These are phyloP conservation scores for Coelastrella sp. DNA, from an alignment of 139 green algal genomes.

Conservation along the genomic window DNA sequence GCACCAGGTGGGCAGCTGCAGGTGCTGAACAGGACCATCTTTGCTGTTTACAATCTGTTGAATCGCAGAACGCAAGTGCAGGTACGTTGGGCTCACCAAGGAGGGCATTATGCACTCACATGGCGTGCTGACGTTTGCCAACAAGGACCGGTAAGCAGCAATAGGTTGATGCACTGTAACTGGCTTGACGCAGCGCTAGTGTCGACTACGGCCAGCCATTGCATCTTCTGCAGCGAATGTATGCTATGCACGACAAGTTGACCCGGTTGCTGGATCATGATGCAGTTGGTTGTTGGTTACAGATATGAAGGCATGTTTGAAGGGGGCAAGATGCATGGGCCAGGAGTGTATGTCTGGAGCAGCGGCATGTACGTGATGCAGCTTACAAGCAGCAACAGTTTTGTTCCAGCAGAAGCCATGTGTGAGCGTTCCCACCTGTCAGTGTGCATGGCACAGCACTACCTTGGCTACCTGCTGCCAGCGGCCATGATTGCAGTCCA, in stretches of 20 bases:
- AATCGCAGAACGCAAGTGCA: slow-evolving; percentile 24
- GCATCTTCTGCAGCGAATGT: neutral
- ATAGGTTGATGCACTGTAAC: neutral
- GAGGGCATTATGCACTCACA: slow-evolving; percentile 58
- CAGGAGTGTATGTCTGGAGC: slow-evolving; percentile 73
- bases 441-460: neutral
- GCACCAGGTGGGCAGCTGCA: slow-evolving; percentile 19
- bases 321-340: slow-evolving; percentile 68
- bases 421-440: neutral
- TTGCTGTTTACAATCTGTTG: too few species aligned
- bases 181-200: neutral
- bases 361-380: slow-evolving; percentile 60
- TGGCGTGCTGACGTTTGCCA: slow-evolving; percentile 62
- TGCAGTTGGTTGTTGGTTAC: neutral
- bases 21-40: neutral
- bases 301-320: slow-evolving; percentile 73
- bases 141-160: slow-evolving; percentile 58
- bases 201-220: neutral
- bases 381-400: neutral
- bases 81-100: slow-evolving; percentile 62
- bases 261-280: too few species aligned
- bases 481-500: too few species aligned
- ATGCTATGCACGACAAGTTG: neutral
- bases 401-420: neutral
- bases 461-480: too few species aligned